These are phyloP conservation scores for Suillus alpinus DNA, from an alignment of 768 basidiomycete species.

Conservation along the genomic window DNA sequence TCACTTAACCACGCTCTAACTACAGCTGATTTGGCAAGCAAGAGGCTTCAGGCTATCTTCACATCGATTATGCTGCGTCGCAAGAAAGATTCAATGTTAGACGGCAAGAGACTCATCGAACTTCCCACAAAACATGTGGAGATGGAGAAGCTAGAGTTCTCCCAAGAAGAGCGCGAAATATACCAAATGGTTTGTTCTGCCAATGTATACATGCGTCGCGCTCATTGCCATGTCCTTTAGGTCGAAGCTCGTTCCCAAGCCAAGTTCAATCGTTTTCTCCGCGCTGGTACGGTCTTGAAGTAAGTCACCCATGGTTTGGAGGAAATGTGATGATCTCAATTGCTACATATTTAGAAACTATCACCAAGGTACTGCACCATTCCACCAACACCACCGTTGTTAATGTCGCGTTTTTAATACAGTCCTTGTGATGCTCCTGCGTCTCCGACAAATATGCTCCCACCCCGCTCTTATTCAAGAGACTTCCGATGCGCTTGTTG, in stretches of 20 bases:
- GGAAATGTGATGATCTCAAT: neutral
- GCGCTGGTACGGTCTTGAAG: constrained; percentile 69
- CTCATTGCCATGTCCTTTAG: constrained; percentile 20
- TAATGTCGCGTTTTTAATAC: constrained; percentile 4
- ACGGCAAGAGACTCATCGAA: constrained; percentile 67
- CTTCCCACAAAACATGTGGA: constrained; percentile 55
- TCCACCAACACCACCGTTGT: neutral
- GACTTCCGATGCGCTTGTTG: constrained; percentile 44
- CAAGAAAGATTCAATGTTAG: constrained; percentile 59
- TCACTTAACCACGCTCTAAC: constrained; percentile 8
- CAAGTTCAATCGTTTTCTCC: constrained; percentile 61
- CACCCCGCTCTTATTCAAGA: constrained; percentile 69
- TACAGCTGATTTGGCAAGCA: constrained; percentile 50
- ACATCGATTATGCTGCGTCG: constrained; percentile 53
- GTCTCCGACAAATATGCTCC: constrained; percentile 66
- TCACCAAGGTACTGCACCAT: constrained; percentile 45
- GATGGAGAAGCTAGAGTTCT: constrained; percentile 53
- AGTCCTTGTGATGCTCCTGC: constrained; percentile 46
- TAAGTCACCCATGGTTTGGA: constrained; percentile 19
- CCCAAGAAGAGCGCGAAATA: constrained; percentile 60
- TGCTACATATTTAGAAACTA: constrained; percentile 42
- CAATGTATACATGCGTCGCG: neutral
- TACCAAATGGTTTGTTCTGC: constrained; percentile 45
- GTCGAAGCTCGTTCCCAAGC: constrained; percentile 54
- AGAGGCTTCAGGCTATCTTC: constrained; percentile 59